These are phyloP conservation scores for Cyphellophora europaea DNA, from an alignment of 2,329 filamentous ascomycete genomes.

Conservation along the genomic window DNA sequence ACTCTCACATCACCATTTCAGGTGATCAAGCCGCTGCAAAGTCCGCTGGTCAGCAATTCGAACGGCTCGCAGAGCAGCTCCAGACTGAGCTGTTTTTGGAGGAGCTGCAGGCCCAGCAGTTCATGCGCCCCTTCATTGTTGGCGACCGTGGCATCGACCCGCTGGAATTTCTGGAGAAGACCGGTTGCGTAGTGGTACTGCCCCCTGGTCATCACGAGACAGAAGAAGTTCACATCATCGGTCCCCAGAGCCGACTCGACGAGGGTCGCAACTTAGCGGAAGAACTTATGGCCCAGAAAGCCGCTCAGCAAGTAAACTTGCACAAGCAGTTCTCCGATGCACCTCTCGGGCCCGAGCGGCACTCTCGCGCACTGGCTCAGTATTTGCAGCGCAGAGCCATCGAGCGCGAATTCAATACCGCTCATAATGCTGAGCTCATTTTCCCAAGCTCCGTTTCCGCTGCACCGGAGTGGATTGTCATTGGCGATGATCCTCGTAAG, in stretches of 20 bases:
- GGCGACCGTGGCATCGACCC: slow-evolving; percentile 70
- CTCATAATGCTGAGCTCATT: slow-evolving; percentile 79
- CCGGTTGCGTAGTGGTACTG: slow-evolving; percentile 79
- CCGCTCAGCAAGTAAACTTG: slow-evolving; percentile 74
- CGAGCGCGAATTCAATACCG: slow-evolving; percentile 70
- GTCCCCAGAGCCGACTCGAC: slow-evolving; percentile 64
- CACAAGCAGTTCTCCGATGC: slow-evolving; percentile 68
- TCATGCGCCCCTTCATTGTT: slow-evolving; percentile 89
- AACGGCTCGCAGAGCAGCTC: slow-evolving; percentile 67
- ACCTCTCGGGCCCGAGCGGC: slow-evolving; percentile 60
- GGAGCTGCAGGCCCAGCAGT: slow-evolving; percentile 72
- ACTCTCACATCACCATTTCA: slow-evolving; percentile 72
- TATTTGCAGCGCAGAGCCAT: slow-evolving; percentile 78
- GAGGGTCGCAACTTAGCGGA: slow-evolving; percentile 73
- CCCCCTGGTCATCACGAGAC: slow-evolving; percentile 68
- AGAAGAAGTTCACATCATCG: slow-evolving; percentile 76
- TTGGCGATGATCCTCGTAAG: slow-evolving; percentile 78
- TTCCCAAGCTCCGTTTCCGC: slow-evolving; percentile 47
- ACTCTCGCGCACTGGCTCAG: slow-evolving; percentile 77
- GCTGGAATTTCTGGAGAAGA: slow-evolving; percentile 81
- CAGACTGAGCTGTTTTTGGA: slow-evolving; percentile 66
- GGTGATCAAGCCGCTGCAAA: slow-evolving; percentile 79
- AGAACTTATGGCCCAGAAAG: slow-evolving; percentile 80
- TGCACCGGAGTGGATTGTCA: slow-evolving; percentile 71
- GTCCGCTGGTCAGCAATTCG: slow-evolving; percentile 69